Evolutionary conservation across 169 alveolate species (phyloP), one percentile per base, ranked within the genome.

Genomic region (Plasmodium reichenowi): DNA sequence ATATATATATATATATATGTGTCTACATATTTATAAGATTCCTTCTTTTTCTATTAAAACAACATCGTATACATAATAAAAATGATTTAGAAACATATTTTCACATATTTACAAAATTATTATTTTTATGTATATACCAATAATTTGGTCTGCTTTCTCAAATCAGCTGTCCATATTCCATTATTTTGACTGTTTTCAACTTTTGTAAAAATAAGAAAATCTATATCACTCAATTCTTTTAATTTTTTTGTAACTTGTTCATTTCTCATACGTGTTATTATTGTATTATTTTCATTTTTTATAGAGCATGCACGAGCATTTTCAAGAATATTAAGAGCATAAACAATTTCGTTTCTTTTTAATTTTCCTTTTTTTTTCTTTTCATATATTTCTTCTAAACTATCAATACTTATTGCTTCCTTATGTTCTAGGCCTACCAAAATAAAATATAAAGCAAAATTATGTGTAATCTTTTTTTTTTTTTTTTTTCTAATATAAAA

Each of bases 141-240:
- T 26, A 97, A 88, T 26, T 96, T 97, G 67, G 98, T 96, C 58
- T 92, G 91, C 93, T 96, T 97, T 72, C 97, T 90, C 24, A 97
- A 92, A 88, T 97, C 98, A 5, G 98, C 98, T 20, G 98, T 96
- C 98, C 98, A 97, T 24, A 96, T 95, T 60, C 98, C 98, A 63
- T 95, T 94, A 59, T 94, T 96, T 5, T 98, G 98, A 24, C 98
- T 97, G 22, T 95, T 93, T 88, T 97, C 98, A 50, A 97, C 95
- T 67, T 97, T 95, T 68, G 98, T 96, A 92, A 91, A 97, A 4
- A 97, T 96, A 45, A 92, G 89, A 93, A 96, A 97, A 80, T 97
- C 98, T 48, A 91, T 93, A 59, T 93, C 95, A 54, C 96, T 94
- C 59, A 97, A 94, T 70, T 92, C 93, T 87, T 95, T 89, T 63